Evolutionary conservation across 1,139 yeast genomes (phyloP).

Genomic region (Saccharomyces hybrid): DNA sequence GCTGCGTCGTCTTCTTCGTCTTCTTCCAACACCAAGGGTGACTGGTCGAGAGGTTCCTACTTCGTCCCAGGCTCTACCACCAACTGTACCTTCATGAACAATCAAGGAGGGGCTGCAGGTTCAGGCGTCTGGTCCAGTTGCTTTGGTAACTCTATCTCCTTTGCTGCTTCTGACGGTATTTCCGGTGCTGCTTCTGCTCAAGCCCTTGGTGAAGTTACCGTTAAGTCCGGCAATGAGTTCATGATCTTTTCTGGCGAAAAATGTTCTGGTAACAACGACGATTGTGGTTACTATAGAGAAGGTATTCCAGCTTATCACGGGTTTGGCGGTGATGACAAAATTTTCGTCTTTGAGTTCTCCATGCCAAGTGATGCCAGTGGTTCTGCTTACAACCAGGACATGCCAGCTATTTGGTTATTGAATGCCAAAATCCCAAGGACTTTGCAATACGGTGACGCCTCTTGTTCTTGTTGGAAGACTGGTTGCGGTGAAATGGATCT

Average conservation of each 20-base stretch:
- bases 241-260: constrained; percentile 63
- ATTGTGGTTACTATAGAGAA: constrained; percentile 82
- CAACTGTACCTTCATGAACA: constrained; percentile 78
- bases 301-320: constrained; percentile 93
- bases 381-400: constrained; percentile 52
- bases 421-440: constrained; percentile 95
- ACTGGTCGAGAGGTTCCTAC: constrained; percentile 73
- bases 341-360: constrained; percentile 81
- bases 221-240: constrained; percentile 69
- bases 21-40: constrained; percentile 34
- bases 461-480: constrained; percentile 90
- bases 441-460: constrained; percentile 69
- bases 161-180: constrained; percentile 65
- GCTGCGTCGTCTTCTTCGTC: constrained; percentile 11
- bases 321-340: constrained; percentile 67
- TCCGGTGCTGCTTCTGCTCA: constrained; percentile 56
- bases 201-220: constrained; percentile 53
- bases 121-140: constrained; percentile 80
- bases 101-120: constrained; percentile 66
- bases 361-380: constrained; percentile 68
- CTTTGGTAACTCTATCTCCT: constrained; percentile 85
- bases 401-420: constrained; percentile 96
- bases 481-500: constrained; percentile 97
- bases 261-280: constrained; percentile 47
- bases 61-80: constrained; percentile 56